Conservation (phyloP, 2,329 filamentous ascomycete species). For the Paraphoma chrysanthemicola region DNA sequence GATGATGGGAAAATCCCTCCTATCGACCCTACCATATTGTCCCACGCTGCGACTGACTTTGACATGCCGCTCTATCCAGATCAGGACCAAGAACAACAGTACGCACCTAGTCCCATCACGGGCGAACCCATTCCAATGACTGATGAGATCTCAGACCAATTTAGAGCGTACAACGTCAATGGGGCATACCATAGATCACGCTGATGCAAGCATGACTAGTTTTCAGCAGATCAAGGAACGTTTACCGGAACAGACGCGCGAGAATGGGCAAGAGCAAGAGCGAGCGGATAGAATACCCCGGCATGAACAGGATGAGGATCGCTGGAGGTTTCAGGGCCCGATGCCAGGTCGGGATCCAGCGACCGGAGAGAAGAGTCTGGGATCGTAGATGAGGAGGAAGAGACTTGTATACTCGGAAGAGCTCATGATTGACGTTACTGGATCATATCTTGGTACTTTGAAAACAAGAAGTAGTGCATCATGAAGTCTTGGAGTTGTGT, state of each 20-base stretch:
- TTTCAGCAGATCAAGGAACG: background rate
- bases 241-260: background rate
- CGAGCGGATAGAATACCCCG: conserved; percentile 23
- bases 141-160: conserved; percentile 42
- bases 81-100: conserved; percentile 21
- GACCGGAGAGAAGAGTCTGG: conserved; percentile 4
- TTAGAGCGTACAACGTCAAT: conserved; percentile 34
- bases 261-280: background rate
- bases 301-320: conserved; percentile 40
- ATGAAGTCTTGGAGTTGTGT: no score
- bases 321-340: conserved; percentile 25
- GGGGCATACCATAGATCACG: conserved; percentile 19
- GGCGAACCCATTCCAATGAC: conserved; percentile 21
- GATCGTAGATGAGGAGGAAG: background rate
- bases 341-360: conserved; percentile 31
- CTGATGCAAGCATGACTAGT: conserved; percentile 7
- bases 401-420: background rate
- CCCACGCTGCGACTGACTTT: conserved; percentile 40
- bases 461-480: no score
- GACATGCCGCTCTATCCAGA: conserved; percentile 32
- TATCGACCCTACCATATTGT: conserved; percentile 37
- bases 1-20: conserved; percentile 22
- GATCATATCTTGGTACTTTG: no score
- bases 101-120: conserved; percentile 13
- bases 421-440: background rate